phyloP scores from a whole-genome alignment of 2,329 filamentous ascomycete species.

The Ophiostoma quercus region DNA sequence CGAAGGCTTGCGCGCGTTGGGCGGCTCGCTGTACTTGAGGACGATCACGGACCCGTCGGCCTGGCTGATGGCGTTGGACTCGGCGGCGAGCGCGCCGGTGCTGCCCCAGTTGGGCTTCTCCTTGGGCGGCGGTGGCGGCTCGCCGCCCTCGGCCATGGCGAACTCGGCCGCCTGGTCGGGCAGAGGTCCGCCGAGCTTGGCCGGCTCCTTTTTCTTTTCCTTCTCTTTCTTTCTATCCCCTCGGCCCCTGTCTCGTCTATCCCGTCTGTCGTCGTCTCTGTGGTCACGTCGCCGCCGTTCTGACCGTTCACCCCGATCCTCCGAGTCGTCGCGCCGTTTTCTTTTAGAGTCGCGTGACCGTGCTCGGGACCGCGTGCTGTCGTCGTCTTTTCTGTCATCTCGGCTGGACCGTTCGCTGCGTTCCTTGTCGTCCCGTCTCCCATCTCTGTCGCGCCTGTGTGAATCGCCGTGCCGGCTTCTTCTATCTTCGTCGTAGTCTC shows the following conservation, averaged over 20 bases:
- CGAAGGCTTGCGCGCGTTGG: slow-evolving; percentile 84
- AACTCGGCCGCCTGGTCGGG: slow-evolving; percentile 58
- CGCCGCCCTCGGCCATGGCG: slow-evolving; percentile 44
- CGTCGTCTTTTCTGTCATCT: not conserved
- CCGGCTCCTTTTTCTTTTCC: not conserved
- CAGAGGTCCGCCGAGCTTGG: slow-evolving; percentile 42
- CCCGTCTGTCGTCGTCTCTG: not conserved
- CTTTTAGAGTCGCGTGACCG: slow-evolving; percentile 14
- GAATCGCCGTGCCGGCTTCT: not conserved
- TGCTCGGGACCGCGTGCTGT: slow-evolving; percentile 18
- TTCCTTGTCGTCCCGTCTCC: slow-evolving; percentile 14
- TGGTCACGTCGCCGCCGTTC: slow-evolving; percentile 15
- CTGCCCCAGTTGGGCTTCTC: slow-evolving; percentile 82
- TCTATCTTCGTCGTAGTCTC: slow-evolving; percentile 20
- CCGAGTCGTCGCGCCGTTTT: slow-evolving; percentile 13
- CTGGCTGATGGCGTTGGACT: slow-evolving; percentile 71
- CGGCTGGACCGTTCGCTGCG: not conserved
- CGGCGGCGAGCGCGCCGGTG: slow-evolving; percentile 78
- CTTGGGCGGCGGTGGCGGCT: slow-evolving; percentile 50
- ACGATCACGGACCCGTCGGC: slow-evolving; percentile 68
- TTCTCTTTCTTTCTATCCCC: not conserved
- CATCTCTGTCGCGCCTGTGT: slow-evolving; percentile 20
- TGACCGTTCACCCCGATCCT: not conserved
- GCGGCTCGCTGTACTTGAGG: slow-evolving; percentile 92
- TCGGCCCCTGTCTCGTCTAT: not conserved